Evolutionary conservation across 2,329 filamentous ascomycete species (phyloP), one percentile per base, ranked within the genome.

Genomic region (Colletotrichum salicis): DNA sequence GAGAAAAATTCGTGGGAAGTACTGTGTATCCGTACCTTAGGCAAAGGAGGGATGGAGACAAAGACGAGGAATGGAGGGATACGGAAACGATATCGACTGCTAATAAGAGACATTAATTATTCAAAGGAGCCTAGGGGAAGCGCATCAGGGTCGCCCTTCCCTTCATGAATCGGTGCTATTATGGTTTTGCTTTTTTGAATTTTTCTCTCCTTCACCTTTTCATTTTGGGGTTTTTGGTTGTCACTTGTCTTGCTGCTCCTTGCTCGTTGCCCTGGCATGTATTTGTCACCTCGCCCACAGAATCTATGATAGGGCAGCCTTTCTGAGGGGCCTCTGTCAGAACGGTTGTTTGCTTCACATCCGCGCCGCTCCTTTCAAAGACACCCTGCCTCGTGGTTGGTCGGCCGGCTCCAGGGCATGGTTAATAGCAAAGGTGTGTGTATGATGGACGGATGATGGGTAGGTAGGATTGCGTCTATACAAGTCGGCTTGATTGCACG

Each of bases 301-400:
- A 22, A 35, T 27, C n/a, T 13, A 41, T 41, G 37, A 19, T 27
- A 58, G 52, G 41, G 51, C 37, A 64, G 31, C 54, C 64, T 68
- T 58, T 45, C 33, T 54, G 58, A 54, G 54, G 58, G 58, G 37
- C 37, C 13, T 59, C 64, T 63, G 58, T 69, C 54, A 64, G 24
- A 59, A 41, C 37, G n/a, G 41, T 62, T 63, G 69, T 60, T 63
- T 69, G 64, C 59, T 69, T 68, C 33, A 45, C 31, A 37, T 63
- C 60, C 60, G 29, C 54, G 45, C 59, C n/a, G 33, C 48, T 71
- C 65, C 59, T 69, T 59, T 59, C n/a, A 55, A 37, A 31, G 58
- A 29, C 33, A 52, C 29, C 33, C 54, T 69, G 45, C 48, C 19
- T 57, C 45, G 35, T 63, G 65, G 41, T 45, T 64, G 64, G 65